These are phyloP conservation scores for Phytophthora sp. DNA, from an alignment of 352 stramenopile species.

Conservation along the genomic window DNA sequence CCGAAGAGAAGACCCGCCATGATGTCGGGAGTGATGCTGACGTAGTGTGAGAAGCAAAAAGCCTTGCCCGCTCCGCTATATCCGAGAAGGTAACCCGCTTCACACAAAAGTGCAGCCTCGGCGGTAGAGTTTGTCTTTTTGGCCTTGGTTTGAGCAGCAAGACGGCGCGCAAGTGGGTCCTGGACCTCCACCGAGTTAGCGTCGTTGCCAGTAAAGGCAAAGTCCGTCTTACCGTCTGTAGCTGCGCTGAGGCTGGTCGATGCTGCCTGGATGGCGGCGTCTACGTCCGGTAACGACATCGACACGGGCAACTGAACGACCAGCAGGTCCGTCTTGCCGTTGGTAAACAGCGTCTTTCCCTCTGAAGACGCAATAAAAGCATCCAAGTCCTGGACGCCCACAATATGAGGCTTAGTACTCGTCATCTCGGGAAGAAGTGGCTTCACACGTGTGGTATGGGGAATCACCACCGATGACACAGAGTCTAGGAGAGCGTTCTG, in stretches of 20 bases:
- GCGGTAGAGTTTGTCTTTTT: conserved; percentile 27
- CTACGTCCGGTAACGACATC: conserved; percentile 43
- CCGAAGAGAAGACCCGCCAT: conserved; percentile 77
- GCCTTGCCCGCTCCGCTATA: conserved; percentile 57
- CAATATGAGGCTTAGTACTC: conserved; percentile 32
- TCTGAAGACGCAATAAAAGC: conserved; percentile 41
- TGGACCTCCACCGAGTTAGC: conserved; percentile 34
- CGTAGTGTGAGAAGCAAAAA: conserved; percentile 89
- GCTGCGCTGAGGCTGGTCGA: conserved; percentile 39
- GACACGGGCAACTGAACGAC: conserved; percentile 58
- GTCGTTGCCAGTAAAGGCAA: conserved; percentile 69
- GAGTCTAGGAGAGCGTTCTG: conserved; percentile 51
- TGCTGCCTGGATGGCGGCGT: conserved; percentile 53
- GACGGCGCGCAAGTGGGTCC: conserved; percentile 37
- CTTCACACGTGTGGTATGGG: conserved; percentile 67
- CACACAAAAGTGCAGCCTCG: conserved; percentile 52
- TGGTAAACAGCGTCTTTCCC: conserved; percentile 45
- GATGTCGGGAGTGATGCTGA: conserved; percentile 83
- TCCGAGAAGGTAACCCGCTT: conserved; percentile 67
- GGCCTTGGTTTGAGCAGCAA: conserved; percentile 36
- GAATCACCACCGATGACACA: conserved; percentile 69
- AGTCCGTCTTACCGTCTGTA: conserved; percentile 53
- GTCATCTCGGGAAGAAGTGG: conserved; percentile 43
- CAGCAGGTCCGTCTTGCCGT: conserved; percentile 66
- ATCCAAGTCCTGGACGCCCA: conserved; percentile 28